phyloP scores from a whole-genome alignment of 2,329 filamentous ascomycete species.

The Trichoderma sp. region DNA sequence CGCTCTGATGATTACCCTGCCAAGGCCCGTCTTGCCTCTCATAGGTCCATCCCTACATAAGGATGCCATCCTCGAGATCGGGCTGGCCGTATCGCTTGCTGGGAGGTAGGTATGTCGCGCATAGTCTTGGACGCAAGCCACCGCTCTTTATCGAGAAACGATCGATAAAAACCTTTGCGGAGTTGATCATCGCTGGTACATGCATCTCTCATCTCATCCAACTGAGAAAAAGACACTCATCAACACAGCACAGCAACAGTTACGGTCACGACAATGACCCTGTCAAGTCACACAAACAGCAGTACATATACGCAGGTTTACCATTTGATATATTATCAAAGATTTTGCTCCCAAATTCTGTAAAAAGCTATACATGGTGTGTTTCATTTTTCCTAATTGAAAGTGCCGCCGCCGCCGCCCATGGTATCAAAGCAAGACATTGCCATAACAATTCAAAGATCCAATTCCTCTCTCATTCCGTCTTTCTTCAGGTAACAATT shows the following conservation, averaged over 20 bases:
- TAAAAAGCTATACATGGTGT: background rate
- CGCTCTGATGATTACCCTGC: background rate
- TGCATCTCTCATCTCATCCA: background rate
- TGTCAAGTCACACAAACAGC: background rate
- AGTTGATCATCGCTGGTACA: background rate
- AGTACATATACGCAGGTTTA: background rate
- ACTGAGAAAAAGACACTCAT: background rate
- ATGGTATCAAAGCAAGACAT: constrained; percentile 21
- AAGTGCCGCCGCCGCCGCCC: background rate
- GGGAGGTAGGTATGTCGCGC: background rate
- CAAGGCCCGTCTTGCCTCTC: background rate
- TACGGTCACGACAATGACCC: background rate
- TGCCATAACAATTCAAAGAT: constrained; percentile 12
- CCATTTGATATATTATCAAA: too few relatives aligned
- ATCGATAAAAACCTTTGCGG: background rate
- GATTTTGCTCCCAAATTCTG: background rate
- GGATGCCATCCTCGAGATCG: background rate
- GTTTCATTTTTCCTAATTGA: background rate
- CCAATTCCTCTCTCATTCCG: background rate
- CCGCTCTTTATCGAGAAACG: background rate
- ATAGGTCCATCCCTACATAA: background rate
- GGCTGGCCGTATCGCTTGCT: background rate
- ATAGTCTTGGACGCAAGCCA: background rate
- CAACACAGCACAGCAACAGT: background rate
- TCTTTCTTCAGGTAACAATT: background rate